Evolutionary conservation across 106 monocot species (phyloP).

Genomic region (Phalaenopsis equestris): DNA sequence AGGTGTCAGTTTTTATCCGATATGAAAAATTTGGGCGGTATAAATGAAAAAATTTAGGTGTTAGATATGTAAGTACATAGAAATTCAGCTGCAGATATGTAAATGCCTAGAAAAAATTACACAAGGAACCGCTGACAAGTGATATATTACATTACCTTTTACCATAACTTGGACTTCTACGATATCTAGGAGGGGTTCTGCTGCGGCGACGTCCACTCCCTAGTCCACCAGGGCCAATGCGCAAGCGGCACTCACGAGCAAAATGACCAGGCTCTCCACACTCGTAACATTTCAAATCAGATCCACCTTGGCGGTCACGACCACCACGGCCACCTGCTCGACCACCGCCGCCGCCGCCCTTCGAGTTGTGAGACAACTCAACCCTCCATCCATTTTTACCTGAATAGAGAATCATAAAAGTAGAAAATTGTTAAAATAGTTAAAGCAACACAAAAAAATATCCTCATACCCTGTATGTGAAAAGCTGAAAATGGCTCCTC

Average conservation of each 20-base stretch:
- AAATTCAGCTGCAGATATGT: background rate
- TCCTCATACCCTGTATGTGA: too few species aligned
- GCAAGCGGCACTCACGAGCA: constrained; percentile 88
- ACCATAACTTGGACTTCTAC: constrained; percentile 75
- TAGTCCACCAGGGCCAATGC: constrained; percentile 66
- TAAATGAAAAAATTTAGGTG: too few species aligned
- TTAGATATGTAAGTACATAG: too few species aligned
- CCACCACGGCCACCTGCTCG: constrained; percentile 29
- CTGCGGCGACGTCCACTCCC: constrained; percentile 82
- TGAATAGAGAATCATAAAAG: background rate
- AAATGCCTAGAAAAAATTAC: background rate
- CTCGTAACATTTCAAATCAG: constrained; percentile 87
- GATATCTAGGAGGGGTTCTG: constrained; percentile 50
- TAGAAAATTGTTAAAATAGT: background rate
- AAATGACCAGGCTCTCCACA: constrained; percentile 97
- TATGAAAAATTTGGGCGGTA: too few species aligned
- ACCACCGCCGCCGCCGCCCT: constrained; percentile 28
- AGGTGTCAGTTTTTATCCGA: too few species aligned
- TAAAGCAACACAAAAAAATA: background rate
- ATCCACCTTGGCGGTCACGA: constrained; percentile 42
- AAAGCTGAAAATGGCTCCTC: too few species aligned
- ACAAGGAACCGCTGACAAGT: background rate
- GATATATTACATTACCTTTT: constrained; percentile 25
- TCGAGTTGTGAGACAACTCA: constrained; percentile 79
- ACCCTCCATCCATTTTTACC: constrained; percentile 95